Evolutionary conservation across 2,329 filamentous ascomycete genomes (phyloP).

Genomic region (Aotearoamyces nothofagi): DNA sequence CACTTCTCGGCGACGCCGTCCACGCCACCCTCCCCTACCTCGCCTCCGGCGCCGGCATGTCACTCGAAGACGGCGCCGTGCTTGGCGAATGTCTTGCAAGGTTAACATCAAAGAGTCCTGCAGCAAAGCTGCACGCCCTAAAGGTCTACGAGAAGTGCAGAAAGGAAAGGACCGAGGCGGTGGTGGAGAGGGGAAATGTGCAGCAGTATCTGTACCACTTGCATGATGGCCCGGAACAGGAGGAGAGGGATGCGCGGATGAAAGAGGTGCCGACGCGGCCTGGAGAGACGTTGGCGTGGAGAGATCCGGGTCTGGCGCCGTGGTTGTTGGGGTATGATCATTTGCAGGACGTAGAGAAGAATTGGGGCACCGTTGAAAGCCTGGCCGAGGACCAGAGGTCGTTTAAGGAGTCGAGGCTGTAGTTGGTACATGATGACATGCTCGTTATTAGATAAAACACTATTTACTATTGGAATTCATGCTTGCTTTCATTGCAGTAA

Average conservation of each 20-base stretch:
- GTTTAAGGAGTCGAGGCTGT: too few species aligned
- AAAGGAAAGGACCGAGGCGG: constrained; percentile 38
- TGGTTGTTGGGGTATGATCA: constrained; percentile 25
- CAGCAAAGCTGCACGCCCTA: constrained; percentile 21
- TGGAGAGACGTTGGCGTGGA: constrained; percentile 27
- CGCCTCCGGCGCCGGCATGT: constrained; percentile 40
- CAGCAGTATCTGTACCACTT: constrained; percentile 45
- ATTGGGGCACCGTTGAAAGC: too few species aligned
- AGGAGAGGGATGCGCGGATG: constrained; percentile 33
- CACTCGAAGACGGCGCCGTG: constrained; percentile 42
- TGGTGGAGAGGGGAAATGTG: constrained; percentile 42
- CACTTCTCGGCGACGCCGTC: constrained; percentile 46
- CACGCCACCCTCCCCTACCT: constrained; percentile 51
- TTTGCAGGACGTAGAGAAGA: constrained; percentile 19
- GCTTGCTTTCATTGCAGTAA: too few species aligned
- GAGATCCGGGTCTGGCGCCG: constrained; percentile 23
- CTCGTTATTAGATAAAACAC: too few species aligned
- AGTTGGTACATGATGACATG: too few species aligned
- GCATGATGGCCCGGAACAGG: constrained; percentile 38
- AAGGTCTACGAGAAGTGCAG: constrained; percentile 40
- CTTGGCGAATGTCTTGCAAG: constrained; percentile 37
- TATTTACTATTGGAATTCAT: too few species aligned
- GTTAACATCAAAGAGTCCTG: constrained; percentile 24
- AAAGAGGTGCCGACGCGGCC: constrained; percentile 21
- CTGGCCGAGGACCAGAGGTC: too few species aligned